Conservation (phyloP, 2,329 filamentous ascomycete species). For the Spiromastix sp. region DNA sequence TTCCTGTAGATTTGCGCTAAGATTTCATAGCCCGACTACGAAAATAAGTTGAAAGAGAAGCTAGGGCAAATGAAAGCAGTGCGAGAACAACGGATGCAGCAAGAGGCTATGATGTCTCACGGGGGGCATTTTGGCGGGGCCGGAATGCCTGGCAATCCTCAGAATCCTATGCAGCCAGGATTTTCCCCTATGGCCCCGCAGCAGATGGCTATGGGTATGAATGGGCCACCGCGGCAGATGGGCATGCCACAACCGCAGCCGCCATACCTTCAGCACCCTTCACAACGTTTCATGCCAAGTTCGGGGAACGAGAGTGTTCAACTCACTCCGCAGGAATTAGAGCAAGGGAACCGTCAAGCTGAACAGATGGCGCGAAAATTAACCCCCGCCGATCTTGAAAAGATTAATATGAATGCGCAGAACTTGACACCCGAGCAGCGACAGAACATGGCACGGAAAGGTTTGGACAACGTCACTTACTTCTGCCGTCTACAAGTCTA, state of each 20-base stretch:
- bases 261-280: slow-evolving; percentile 14
- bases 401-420: slow-evolving; percentile 37
- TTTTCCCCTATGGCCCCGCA: slow-evolving; percentile 29
- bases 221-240: slow-evolving; percentile 7
- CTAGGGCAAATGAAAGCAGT: slow-evolving; percentile 35
- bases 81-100: slow-evolving; percentile 31
- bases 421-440: slow-evolving; percentile 38
- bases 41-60: slow-evolving; percentile 34
- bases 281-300: slow-evolving; percentile 20
- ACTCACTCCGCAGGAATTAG: slow-evolving; percentile 31
- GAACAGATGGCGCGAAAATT: slow-evolving; percentile 37
- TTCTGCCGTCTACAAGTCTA: slow-evolving; percentile 42
- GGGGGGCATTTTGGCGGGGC: slow-evolving; percentile 19
- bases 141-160: slow-evolving; percentile 23
- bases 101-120: slow-evolving; percentile 30
- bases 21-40: slow-evolving; percentile 29
- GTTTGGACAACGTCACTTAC: slow-evolving; percentile 40
- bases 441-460: slow-evolving; percentile 33
- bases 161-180: slow-evolving; percentile 33
- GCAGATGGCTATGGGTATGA: slow-evolving; percentile 6
- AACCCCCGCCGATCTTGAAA: slow-evolving; percentile 35
- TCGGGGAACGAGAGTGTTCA: slow-evolving; percentile 25
- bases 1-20: slow-evolving; percentile 1
- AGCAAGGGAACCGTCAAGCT: slow-evolving; percentile 37
- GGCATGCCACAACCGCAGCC: slow-evolving; percentile 21